Conservation (phyloP, 148 eudicot genomes). For the Rhododendron griersonianum region DNA sequence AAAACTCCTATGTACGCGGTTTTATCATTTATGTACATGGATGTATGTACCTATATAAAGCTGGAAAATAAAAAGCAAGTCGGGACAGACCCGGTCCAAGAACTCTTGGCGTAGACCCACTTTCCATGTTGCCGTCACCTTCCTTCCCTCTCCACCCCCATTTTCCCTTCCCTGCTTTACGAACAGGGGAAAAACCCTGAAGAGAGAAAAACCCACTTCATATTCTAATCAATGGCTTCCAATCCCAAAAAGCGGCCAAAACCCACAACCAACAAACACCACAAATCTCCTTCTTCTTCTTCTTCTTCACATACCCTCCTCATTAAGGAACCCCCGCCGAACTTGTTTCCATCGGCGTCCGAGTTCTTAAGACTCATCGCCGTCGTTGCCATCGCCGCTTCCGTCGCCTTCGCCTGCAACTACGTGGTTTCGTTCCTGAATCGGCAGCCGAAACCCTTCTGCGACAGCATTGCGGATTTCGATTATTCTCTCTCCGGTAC, state of each 20-base stretch:
- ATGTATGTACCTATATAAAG: too few species aligned
- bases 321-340: constrained; percentile 43
- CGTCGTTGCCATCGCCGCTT: constrained; percentile 50
- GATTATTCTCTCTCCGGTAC: constrained; percentile 43
- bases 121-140: too few species aligned
- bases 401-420: constrained; percentile 46
- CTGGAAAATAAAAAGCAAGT: too few species aligned
- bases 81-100: too few species aligned
- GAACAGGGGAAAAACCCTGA: background rate
- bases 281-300: constrained; percentile 12
- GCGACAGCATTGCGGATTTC: constrained; percentile 41
- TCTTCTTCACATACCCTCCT: constrained; percentile 22
- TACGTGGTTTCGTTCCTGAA: constrained; percentile 21
- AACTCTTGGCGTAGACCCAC: too few species aligned
- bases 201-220: background rate
- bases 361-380: constrained; percentile 52
- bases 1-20: too few species aligned
- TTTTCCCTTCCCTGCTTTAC: background rate
- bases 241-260: constrained; percentile 5
- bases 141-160: background rate
- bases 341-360: constrained; percentile 51
- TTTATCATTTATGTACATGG: too few species aligned
- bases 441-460: constrained; percentile 49
- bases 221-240: constrained; percentile 7
- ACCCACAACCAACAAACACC: constrained; percentile 4